Evolutionary conservation across 805 yeast genomes (phyloP).

Genomic region (Myxozyma nipponensis): DNA sequence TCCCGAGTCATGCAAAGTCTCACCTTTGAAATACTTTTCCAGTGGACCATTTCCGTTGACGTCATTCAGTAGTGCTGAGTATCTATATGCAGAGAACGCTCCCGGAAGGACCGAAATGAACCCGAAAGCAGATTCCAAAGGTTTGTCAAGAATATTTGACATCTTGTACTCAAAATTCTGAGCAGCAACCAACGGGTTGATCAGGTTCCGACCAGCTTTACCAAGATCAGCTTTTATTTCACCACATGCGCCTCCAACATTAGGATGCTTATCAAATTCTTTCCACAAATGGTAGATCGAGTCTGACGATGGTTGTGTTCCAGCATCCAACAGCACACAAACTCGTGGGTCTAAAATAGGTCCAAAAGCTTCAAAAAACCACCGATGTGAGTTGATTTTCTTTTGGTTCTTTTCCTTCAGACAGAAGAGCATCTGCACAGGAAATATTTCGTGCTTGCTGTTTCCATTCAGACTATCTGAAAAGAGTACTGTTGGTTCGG

Average conservation of each 20-base stretch:
- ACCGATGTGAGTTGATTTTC: constrained; percentile 91
- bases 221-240: constrained; percentile 89
- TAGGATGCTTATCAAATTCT: constrained; percentile 66
- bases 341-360: constrained; percentile 77
- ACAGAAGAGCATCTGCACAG: constrained; percentile 85
- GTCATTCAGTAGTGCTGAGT: constrained; percentile 64
- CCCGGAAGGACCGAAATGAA: constrained; percentile 94
- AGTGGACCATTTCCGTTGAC: constrained; percentile 78
- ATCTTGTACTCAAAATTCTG: constrained; percentile 95
- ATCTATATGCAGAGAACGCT: constrained; percentile 93
- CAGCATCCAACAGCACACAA: constrained; percentile 84
- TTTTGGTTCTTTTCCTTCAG: constrained; percentile 83
- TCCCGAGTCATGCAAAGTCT: constrained; percentile 64
- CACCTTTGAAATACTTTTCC: constrained; percentile 89
- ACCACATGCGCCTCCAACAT: constrained; percentile 97
- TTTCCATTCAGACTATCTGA: constrained; percentile 32
- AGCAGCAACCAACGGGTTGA: constrained; percentile 90
- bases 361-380: constrained; percentile 94
- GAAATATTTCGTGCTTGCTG: constrained; percentile 54
- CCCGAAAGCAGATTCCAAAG: constrained; percentile 92
- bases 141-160: constrained; percentile 91
- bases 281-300: constrained; percentile 89
- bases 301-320: constrained; percentile 83
- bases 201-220: constrained; percentile 47
- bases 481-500: constrained; percentile 61